Percentiles rank a stretch among this genome's conserved stretches.
phyloP scores from a whole-genome alignment of 345 rosid species.

The Brassica juncea region DNA sequence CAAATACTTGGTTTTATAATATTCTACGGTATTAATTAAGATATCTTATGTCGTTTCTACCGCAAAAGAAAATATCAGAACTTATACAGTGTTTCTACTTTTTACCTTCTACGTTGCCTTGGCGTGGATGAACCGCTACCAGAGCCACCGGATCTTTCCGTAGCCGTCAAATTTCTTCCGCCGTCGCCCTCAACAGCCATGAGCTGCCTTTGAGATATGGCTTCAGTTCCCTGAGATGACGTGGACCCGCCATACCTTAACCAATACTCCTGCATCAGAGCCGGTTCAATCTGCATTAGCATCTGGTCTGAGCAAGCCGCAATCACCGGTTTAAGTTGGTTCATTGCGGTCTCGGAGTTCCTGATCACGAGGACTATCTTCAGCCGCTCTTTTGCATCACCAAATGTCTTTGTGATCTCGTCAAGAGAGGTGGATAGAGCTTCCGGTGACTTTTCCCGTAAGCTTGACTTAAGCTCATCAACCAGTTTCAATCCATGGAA shows the following conservation, averaged over 20 bases:
- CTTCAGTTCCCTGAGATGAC: slow-evolving; percentile 23
- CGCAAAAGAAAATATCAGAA: neutral
- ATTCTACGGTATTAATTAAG: neutral
- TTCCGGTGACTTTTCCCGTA: slow-evolving; percentile 43
- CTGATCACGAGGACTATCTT: slow-evolving; percentile 12
- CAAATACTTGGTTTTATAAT: neutral
- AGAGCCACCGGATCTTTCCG: slow-evolving; percentile 19
- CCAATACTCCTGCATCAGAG: slow-evolving; percentile 43
- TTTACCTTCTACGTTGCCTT: slow-evolving; percentile 51
- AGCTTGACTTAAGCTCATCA: slow-evolving; percentile 51
- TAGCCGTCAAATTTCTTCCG: slow-evolving; percentile 19
- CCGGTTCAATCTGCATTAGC: slow-evolving; percentile 34
- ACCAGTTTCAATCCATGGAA: slow-evolving; percentile 53
- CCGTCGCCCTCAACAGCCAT: slow-evolving; percentile 13
- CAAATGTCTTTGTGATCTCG: slow-evolving; percentile 43
- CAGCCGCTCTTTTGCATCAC: slow-evolving; percentile 42
- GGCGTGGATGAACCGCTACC: slow-evolving; percentile 38
- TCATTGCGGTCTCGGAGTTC: slow-evolving; percentile 14
- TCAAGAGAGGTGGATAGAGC: slow-evolving; percentile 45
- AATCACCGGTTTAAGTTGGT: slow-evolving; percentile 8
- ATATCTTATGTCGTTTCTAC: neutral
- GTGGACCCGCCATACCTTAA: slow-evolving; percentile 32
- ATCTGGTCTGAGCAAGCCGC: slow-evolving; percentile 33
- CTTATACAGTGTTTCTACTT: neutral
- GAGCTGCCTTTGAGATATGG: slow-evolving; percentile 20